Evolutionary conservation across 345 rosid species (phyloP).

Genomic region (Adansonia digitata): DNA sequence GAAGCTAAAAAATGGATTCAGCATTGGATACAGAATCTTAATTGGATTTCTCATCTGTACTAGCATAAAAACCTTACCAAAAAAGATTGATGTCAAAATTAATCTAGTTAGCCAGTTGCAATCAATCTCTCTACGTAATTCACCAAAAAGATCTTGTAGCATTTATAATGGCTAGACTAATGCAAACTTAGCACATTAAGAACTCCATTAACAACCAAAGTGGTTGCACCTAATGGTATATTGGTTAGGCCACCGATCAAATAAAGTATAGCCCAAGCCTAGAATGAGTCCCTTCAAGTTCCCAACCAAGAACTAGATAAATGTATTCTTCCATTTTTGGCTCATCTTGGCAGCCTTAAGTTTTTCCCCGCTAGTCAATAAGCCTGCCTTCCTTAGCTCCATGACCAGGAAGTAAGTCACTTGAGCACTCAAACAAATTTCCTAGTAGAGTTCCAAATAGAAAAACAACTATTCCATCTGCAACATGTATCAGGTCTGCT

Average conservation of each 20-base stretch:
- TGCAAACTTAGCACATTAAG: background rate
- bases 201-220: background rate
- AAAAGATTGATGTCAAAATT: background rate
- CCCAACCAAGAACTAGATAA: background rate
- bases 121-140: background rate
- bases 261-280: background rate
- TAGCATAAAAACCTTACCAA: background rate
- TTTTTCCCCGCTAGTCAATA: background rate
- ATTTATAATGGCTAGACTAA: background rate
- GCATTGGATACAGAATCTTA: background rate
- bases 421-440: background rate
- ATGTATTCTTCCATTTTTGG: background rate
- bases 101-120: background rate
- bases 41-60: background rate
- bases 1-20: background rate
- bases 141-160: background rate
- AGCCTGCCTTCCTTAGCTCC: background rate
- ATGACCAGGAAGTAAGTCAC: background rate
- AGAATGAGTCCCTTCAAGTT: background rate
- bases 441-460: background rate
- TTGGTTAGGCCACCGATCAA: background rate
- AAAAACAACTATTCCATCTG: background rate
- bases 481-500: too few species aligned
- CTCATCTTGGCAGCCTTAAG: background rate
- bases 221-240: background rate